Evolutionary conservation across 208 protist genomes (phyloP).

Genomic region (Trichomonas vaginalis): DNA sequence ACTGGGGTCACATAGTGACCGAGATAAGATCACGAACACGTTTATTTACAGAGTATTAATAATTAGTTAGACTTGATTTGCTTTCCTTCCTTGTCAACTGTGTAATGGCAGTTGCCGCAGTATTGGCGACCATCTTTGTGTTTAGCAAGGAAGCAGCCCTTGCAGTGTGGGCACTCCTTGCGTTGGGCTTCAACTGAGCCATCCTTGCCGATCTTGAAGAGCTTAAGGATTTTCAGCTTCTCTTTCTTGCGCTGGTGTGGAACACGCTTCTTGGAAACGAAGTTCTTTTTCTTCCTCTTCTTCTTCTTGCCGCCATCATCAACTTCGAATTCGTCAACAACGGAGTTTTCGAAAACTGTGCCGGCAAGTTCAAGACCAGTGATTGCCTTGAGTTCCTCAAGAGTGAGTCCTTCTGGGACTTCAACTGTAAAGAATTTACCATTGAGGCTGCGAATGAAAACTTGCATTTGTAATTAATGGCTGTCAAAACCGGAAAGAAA

Average conservation of each 20-base stretch:
- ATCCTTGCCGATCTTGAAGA: constrained; percentile 91
- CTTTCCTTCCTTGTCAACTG: constrained; percentile 26
- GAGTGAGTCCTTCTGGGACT: background rate
- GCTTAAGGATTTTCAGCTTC: constrained; percentile 93
- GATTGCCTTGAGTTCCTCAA: background rate
- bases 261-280: constrained; percentile 93
- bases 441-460: background rate
- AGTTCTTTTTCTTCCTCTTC: constrained; percentile 99
- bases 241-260: constrained; percentile 94
- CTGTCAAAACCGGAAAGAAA: no score
- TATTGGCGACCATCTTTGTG: constrained; percentile 86
- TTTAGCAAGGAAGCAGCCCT: constrained; percentile 92
- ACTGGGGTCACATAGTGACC: background rate
- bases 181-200: constrained; percentile 79
- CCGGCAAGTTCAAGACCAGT: background rate
- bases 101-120: constrained; percentile 96
- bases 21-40: background rate
- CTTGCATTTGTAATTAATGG: background rate
- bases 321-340: background rate
- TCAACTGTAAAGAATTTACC: background rate
- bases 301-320: constrained; percentile 82
- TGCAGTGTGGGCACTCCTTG: constrained; percentile 86
- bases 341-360: background rate
- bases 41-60: background rate
- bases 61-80: background rate